Percentiles rank a stretch among this genome's conserved stretches.
Evolutionary conservation across 768 basidiomycete genomes (phyloP).

Genomic region (Lentinula boryana): DNA sequence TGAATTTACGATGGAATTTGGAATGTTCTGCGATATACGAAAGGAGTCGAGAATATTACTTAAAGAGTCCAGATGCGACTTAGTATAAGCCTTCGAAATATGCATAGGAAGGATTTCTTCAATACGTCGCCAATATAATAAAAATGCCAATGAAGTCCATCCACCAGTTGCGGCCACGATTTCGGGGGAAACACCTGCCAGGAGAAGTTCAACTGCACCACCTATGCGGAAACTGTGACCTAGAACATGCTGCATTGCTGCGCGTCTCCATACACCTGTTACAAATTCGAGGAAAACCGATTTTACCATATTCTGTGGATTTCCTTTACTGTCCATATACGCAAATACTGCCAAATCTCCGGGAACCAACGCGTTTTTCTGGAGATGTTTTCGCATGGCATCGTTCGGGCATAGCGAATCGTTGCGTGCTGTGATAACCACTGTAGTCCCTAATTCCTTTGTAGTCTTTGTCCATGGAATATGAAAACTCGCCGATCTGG

Average conservation of each 20-base stretch:
- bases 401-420: conserved; percentile 9
- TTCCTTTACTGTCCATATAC: background rate
- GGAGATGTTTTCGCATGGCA: too few relatives aligned
- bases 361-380: too few relatives aligned
- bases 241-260: conserved; percentile 2
- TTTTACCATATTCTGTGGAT: conserved; percentile 9
- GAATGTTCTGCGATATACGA: too few relatives aligned
- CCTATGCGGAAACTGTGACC: conserved; percentile 24
- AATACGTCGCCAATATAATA: conserved; percentile 21
- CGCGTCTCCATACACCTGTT: conserved; percentile 10
- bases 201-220: conserved; percentile 20
- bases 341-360: conserved; percentile 13
- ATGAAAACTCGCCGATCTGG: conserved; percentile 18
- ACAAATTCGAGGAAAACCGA: conserved; percentile 9
- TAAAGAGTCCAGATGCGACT: too few relatives aligned
- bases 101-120: conserved; percentile 14
- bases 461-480: conserved; percentile 33
- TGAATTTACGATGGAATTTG: too few relatives aligned
- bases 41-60: too few relatives aligned
- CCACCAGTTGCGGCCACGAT: conserved; percentile 24
- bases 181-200: conserved; percentile 21
- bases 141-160: conserved; percentile 26
- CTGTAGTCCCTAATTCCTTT: conserved; percentile 15
- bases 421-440: conserved; percentile 15
- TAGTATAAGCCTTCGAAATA: background rate